These are phyloP conservation scores for Quercus dentata DNA, from an alignment of 306 rosid species.

Conservation along the genomic window DNA sequence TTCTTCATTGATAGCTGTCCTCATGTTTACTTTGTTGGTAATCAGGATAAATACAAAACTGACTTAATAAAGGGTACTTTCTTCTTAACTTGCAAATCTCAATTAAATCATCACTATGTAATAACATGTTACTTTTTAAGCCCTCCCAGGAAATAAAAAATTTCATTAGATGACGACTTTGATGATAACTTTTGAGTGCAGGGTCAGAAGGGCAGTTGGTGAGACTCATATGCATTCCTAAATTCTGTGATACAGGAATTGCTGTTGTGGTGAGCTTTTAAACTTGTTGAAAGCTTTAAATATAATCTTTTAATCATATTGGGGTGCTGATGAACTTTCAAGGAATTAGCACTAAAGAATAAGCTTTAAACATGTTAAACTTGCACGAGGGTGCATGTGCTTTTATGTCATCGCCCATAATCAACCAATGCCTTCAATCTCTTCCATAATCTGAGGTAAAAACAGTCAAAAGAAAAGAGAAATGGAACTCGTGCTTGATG, in stretches of 20 bases:
- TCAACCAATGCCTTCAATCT: not conserved
- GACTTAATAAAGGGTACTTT: slow-evolving; percentile 66
- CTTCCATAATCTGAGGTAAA: not conserved
- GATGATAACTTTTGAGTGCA: slow-evolving; percentile 29
- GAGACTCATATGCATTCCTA: slow-evolving; percentile 80
- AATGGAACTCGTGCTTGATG: not conserved
- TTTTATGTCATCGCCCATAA: not conserved
- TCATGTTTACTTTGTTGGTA: slow-evolving; percentile 87
- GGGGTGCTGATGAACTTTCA: too few species aligned
- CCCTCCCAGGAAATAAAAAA: not conserved
- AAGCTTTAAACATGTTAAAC: not conserved
- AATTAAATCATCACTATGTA: not conserved
- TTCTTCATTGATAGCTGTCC: slow-evolving; percentile 89
- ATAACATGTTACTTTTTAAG: slow-evolving; percentile 17
- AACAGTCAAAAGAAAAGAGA: not conserved
- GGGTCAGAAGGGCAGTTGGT: slow-evolving; percentile 89
- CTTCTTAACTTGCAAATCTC: slow-evolving; percentile 11
- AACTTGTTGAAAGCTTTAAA: not conserved
- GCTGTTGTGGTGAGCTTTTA: slow-evolving; percentile 73
- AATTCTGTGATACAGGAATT: slow-evolving; percentile 77
- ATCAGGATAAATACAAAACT: slow-evolving; percentile 75
- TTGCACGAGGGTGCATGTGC: not conserved
- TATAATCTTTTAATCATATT: not conserved
- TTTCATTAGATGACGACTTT: not conserved
- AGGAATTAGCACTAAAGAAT: not conserved